These are phyloP conservation scores for Yamadazyma philogaea DNA, from an alignment of 805 yeast species.

Conservation along the genomic window DNA sequence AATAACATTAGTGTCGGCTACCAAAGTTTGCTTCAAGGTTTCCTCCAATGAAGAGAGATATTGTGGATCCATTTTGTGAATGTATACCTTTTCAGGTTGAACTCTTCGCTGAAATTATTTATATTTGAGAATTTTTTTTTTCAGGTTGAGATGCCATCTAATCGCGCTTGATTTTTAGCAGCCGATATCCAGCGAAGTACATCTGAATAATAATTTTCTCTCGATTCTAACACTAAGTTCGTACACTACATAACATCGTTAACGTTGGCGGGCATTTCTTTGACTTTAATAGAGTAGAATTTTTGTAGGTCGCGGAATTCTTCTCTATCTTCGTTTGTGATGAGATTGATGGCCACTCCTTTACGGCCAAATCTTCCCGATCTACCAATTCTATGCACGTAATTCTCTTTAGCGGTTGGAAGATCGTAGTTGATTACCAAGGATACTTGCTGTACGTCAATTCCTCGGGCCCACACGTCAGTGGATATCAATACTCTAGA, in stretches of 20 bases:
- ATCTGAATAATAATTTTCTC: not conserved
- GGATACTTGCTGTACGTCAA: conserved; percentile 97
- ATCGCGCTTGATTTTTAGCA: conserved; percentile 6
- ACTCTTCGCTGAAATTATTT: conserved; percentile 1
- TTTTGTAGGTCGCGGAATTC: conserved; percentile 72
- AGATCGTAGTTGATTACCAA: conserved; percentile 93
- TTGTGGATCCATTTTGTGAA: conserved; percentile 58
- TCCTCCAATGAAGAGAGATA: conserved; percentile 70
- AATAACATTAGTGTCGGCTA: conserved; percentile 77
- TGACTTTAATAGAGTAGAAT: conserved; percentile 66
- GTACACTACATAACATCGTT: conserved; percentile 31
- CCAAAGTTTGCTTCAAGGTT: conserved; percentile 71
- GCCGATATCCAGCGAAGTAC: not conserved
- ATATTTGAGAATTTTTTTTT: conserved; percentile 5
- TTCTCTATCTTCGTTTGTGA: conserved; percentile 73
- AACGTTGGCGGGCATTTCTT: conserved; percentile 77
- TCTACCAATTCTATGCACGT: conserved; percentile 96
- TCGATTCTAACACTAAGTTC: not conserved
- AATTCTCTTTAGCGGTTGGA: conserved; percentile 91
- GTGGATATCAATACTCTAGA: conserved; percentile 94
- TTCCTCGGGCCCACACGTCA: conserved; percentile 97
- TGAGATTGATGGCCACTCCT: conserved; percentile 95
- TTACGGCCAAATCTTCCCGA: conserved; percentile 98
- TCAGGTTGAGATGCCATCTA: conserved; percentile 7
- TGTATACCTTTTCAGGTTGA: conserved; percentile 2